Percentiles rank a stretch among this genome's conserved stretches.
phyloP scores from a whole-genome alignment of 768 basidiomycete species.

The Hebeloma cylindrosporum region DNA sequence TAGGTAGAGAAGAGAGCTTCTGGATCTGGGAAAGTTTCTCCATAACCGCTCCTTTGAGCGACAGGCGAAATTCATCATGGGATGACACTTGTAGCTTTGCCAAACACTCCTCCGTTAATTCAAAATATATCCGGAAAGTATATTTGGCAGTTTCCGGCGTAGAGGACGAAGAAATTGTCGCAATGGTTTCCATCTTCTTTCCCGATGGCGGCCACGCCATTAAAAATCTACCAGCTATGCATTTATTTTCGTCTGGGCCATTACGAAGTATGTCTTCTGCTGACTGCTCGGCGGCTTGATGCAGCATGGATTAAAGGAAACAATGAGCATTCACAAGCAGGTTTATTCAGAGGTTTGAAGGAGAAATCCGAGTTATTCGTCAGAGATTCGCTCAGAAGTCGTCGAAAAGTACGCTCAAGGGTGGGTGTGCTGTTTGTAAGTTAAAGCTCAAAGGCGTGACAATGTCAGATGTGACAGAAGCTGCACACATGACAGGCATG shows the following conservation, averaged over 20 bases:
- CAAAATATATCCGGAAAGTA: slow-evolving; percentile 15
- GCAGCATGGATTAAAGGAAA: too few relatives aligned
- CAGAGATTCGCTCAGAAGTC: too few relatives aligned
- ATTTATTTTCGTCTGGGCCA: slow-evolving; percentile 20
- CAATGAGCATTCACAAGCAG: too few relatives aligned
- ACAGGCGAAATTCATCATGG: slow-evolving; percentile 44
- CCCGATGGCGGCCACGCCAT: slow-evolving; percentile 14
- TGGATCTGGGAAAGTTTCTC: slow-evolving; percentile 26
- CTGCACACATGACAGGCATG: too few relatives aligned
- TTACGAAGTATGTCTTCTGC: slow-evolving; percentile 15
- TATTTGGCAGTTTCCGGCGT: slow-evolving; percentile 5
- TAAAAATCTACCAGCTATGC: slow-evolving; percentile 19
- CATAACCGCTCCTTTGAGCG: slow-evolving; percentile 44
- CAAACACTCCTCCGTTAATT: slow-evolving; percentile 30
- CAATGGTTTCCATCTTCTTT: slow-evolving; percentile 13
- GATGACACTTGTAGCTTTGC: slow-evolving; percentile 39
- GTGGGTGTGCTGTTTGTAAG: too few relatives aligned
- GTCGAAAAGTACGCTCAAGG: too few relatives aligned
- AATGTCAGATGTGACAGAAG: too few relatives aligned
- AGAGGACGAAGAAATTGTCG: background rate
- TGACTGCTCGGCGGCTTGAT: slow-evolving; percentile 13
- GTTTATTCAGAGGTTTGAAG: too few relatives aligned
- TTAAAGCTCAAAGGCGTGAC: too few relatives aligned
- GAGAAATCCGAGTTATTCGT: too few relatives aligned
- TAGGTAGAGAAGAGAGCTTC: slow-evolving; percentile 34